Evolutionary conservation across 2,329 filamentous ascomycete species (phyloP), one percentile per base, ranked within the genome.

Genomic region (Xylariaceae sp.): DNA sequence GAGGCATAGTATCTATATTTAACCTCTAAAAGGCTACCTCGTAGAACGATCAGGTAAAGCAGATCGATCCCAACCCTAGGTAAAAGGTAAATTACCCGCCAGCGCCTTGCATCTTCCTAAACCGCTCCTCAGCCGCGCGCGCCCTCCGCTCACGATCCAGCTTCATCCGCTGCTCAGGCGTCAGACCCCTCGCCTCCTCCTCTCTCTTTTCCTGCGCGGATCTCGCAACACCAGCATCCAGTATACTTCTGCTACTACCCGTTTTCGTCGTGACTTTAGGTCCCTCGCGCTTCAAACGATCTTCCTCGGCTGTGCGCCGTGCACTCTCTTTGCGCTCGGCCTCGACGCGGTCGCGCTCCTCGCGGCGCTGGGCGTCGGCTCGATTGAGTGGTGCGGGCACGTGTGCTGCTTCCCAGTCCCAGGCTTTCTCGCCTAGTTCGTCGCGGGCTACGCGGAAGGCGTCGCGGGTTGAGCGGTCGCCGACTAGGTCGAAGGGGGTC

Each of bases 121-220:
- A 76, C 61, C 92, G 81, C 70, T 92, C 91, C 68, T 97, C 93
- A 0, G 91, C 92, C 7, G 93, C 93, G 58, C 92, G 81, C 4
- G 93, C 93, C 60, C 92, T 84, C 57, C 90, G 76, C 69, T 98
- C 93, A 56, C 93, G 75, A 65, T 97, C 93, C 43, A 97, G 67
- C 63, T 79, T 82, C 78, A 83, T 80, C 63, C 83, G 80, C 80
- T 93, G 91, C 69, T 97, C 92, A 0, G 88, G 83, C 34, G 88
- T 94, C 70, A 97, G 73, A 0, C 92, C 91, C 52, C 88, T 80
- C 39, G 79, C 78, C 65, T 96, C 90, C 61, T 94, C 89, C 61
- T 92, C 86, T 52, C 90, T 78, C 61, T 79, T 82, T 64, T 96
- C 88, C 57, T 90, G 81, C 0, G 85, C 85, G 16, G 86, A 86